Conservation (phyloP, 106 monocot species). For the Dioscorea zingiberensis region DNA sequence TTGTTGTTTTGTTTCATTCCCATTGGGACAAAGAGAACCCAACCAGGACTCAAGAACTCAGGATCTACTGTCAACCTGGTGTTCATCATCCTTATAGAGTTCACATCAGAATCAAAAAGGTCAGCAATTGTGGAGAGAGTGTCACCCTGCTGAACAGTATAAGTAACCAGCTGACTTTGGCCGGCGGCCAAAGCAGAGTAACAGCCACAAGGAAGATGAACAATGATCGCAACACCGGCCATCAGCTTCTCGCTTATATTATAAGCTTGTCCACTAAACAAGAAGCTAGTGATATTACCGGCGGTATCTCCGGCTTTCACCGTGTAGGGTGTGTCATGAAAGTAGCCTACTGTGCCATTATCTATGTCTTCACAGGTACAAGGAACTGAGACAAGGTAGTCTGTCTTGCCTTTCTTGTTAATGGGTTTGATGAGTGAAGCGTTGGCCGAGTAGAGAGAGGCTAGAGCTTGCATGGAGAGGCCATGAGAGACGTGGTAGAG, state of each 20-base stretch:
- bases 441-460: conserved; percentile 9
- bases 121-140: conserved; percentile 22
- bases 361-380: conserved; percentile 18
- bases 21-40: conserved; percentile 39
- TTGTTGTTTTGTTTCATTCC: background rate
- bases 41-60: conserved; percentile 18
- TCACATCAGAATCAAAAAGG: conserved; percentile 10
- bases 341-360: background rate
- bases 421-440: conserved; percentile 1
- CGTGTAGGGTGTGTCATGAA: conserved; percentile 27
- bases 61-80: conserved; percentile 5
- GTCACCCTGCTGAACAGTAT: conserved; percentile 32
- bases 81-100: conserved; percentile 16
- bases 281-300: background rate
- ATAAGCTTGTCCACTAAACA: conserved; percentile 39
- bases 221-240: background rate
- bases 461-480: background rate
- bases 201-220: conserved; percentile 30
- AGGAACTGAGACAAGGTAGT: conserved; percentile 28
- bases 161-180: conserved; percentile 7
- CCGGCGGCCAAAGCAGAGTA: background rate
- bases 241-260: background rate
- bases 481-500: conserved; percentile 23
- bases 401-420: background rate
- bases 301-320: conserved; percentile 18